Conservation (phyloP, 257 asterid genomes). For the Solanum sejunctum region DNA sequence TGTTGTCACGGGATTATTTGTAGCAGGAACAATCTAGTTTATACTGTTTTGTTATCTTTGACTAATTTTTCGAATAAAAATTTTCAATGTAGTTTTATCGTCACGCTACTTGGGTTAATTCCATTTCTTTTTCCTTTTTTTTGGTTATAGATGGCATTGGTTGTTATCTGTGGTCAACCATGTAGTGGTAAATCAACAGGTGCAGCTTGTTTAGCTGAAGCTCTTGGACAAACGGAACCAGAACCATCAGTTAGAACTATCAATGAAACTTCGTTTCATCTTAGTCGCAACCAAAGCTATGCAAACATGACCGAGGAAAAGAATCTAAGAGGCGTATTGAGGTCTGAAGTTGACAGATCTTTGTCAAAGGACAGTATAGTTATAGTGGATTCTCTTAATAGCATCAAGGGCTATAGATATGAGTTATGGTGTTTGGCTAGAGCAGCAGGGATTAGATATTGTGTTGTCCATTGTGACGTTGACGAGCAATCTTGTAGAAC, state of each 20-base stretch:
- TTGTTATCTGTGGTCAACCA: constrained; percentile 96
- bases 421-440: constrained; percentile 99
- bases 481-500: constrained; percentile 44
- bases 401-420: constrained; percentile 93
- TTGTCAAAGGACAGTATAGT: constrained; percentile 63
- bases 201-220: constrained; percentile 59
- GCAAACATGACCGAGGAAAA: constrained; percentile 85
- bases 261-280: constrained; percentile 77
- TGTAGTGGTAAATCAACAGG: constrained; percentile 90
- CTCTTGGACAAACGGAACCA: constrained; percentile 63
- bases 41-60: neutral
- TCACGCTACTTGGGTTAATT: neutral
- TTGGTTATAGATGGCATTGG: constrained; percentile 72
- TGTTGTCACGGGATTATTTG: neutral
- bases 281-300: constrained; percentile 67
- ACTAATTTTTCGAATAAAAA: neutral
- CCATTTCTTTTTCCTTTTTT: neutral
- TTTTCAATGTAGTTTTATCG: neutral
- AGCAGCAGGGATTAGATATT: constrained; percentile 82
- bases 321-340: constrained; percentile 77
- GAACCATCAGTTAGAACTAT: constrained; percentile 55
- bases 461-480: constrained; percentile 72
- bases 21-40: neutral
- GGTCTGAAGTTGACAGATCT: constrained; percentile 95
- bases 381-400: constrained; percentile 84